Base-by-base conservation (phyloP, 2,329 filamentous ascomycete genomes). In the Colletotrichum tofieldiae region DNA sequence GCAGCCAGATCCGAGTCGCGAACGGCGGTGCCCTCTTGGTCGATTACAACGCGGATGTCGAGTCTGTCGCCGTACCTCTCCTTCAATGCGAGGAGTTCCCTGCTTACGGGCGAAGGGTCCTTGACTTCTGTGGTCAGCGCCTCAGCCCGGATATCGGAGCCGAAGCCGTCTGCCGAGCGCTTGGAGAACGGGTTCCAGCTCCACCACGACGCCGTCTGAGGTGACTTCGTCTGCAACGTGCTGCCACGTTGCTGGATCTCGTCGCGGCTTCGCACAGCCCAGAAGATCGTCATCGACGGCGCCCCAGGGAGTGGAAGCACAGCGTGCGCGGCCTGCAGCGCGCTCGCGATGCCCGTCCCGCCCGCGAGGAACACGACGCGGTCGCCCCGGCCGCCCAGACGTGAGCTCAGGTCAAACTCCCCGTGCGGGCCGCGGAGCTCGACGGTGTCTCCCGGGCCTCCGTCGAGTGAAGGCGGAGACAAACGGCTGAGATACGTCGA, bases 261-360 rank as follows among this genome's bases (percentile, higher is more conserved):
- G 26, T 85, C 79, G 2, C 91, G 52, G 89, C 92, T 62, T 83
- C 79, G 74, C 89, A 95, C 81, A 23, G 95, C 95, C 95, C 96
- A 99, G 0, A 98, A 82, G 37, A 98, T 91, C 60, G 90, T 80
- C 75, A 72, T 86, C 81, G 5, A 91, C 82, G 23, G 96, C 81
- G 0, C 90, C 89, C 73, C 91, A 84, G 2, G 91, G 93, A 54
- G 93, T 89, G 70, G 54, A 11, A 91, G 82, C 14, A 96, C 81
- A 0, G 90, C 89, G 73, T 91, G 84, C 1, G 92, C 93, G 51
- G 93, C 89, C 82, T 98, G 96, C 81, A 98, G 83, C 9, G 95
- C 96, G 0, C 96, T 94, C 20, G 94, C 95, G 76, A 99, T 93
- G 1, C 96, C 96, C 0, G 96, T 99, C 0, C 96, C 96, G 2